Conservation (phyloP, 2,329 filamentous ascomycete genomes). For the Aspergillus jensenii region DNA sequence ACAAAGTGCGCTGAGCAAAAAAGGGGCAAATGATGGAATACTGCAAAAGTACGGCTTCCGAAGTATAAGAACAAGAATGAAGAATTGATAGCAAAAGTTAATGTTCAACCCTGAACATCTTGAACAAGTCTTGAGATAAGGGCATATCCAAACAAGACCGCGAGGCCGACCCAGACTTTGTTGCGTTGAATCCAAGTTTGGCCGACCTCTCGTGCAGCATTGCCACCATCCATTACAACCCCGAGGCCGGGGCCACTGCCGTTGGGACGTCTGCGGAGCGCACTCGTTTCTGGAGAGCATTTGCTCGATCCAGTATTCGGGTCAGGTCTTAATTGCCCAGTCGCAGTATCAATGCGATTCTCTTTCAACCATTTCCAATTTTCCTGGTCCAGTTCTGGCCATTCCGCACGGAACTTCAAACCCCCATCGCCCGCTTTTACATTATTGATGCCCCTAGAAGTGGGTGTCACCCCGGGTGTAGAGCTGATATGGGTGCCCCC, state of each 20-base stretch:
- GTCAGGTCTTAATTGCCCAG: constrained; percentile 66
- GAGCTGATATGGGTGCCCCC: constrained; percentile 67
- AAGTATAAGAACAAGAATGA: neutral
- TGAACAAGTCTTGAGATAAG: constrained; percentile 74
- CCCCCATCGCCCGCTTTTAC: constrained; percentile 91
- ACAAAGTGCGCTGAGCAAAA: neutral
- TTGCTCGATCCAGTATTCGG: constrained; percentile 50
- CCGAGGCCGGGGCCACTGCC: constrained; percentile 56
- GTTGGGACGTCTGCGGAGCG: constrained; percentile 61
- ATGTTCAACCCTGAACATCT: constrained; percentile 40
- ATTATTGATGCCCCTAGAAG: constrained; percentile 68
- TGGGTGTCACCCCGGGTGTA: constrained; percentile 52
- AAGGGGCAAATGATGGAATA: neutral
- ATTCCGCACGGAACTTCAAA: constrained; percentile 83
- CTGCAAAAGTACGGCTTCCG: neutral
- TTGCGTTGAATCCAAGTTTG: constrained; percentile 80
- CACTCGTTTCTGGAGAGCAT: constrained; percentile 65
- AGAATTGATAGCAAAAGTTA: neutral
- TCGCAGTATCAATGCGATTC: constrained; percentile 73
- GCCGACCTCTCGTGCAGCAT: constrained; percentile 73
- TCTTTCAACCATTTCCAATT: constrained; percentile 92
- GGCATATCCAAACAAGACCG: constrained; percentile 76
- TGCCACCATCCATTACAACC: constrained; percentile 73
- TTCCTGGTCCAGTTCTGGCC: constrained; percentile 83
- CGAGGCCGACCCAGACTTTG: constrained; percentile 71